These are phyloP conservation scores for Aspergillus asperescens DNA, from an alignment of 495 filamentous ascomycete species.

Conservation along the genomic window DNA sequence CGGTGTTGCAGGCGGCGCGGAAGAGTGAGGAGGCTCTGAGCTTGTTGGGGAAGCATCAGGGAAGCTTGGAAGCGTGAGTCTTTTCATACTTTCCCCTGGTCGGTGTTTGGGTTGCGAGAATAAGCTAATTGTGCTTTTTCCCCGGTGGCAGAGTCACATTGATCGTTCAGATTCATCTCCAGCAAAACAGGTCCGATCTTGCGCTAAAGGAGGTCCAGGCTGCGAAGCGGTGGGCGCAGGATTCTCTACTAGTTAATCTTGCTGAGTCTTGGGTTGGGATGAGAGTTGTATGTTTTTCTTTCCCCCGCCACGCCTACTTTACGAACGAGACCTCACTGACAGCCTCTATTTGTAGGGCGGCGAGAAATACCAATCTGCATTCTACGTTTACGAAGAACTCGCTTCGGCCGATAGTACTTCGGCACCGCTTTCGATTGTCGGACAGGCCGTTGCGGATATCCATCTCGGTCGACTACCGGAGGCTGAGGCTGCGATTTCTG, in stretches of 20 bases:
- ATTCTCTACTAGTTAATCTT: slow-evolving; percentile 87
- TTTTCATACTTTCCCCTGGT: background rate
- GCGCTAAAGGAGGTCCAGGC: slow-evolving; percentile 82
- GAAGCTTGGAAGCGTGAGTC: slow-evolving; percentile 71
- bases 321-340: background rate
- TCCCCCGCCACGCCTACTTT: background rate
- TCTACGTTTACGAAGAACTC: slow-evolving; percentile 97
- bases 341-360: slow-evolving; percentile 57
- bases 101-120: background rate
- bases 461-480: slow-evolving; percentile 87
- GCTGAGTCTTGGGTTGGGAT: slow-evolving; percentile 94
- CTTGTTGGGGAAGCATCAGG: slow-evolving; percentile 74
- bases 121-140: slow-evolving; percentile 1
- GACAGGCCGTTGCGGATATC: slow-evolving; percentile 86
- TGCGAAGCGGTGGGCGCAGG: slow-evolving; percentile 94
- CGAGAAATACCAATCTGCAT: slow-evolving; percentile 93
- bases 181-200: slow-evolving; percentile 84
- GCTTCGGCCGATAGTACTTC: slow-evolving; percentile 73
- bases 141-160: slow-evolving; percentile 55
- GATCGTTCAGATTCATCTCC: slow-evolving; percentile 83
- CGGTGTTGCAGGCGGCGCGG: slow-evolving; percentile 68
- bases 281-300: slow-evolving; percentile 60
- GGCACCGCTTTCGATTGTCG: slow-evolving; percentile 60
- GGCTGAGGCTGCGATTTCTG: slow-evolving; percentile 76
- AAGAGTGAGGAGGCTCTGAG: slow-evolving; percentile 78